A percentile compares a stretch with the other conserved stretches of the same genome.
These are phyloP conservation scores for Oryza nivara DNA, from an alignment of 176 grass and related monocot genomes.

Conservation along the genomic window DNA sequence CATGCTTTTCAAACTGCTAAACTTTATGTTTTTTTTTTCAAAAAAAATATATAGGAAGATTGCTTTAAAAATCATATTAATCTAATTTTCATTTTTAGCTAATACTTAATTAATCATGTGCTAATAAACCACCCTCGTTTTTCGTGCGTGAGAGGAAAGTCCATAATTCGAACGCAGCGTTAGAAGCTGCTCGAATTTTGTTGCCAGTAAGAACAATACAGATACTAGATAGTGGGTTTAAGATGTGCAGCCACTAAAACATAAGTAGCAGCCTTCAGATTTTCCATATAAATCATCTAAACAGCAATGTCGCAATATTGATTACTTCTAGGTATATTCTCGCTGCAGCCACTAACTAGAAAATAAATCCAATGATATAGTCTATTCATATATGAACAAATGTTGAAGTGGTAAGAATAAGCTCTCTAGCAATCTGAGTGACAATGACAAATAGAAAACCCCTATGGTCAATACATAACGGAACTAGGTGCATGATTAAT, in stretches of 20 bases:
- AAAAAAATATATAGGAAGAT: too few species aligned
- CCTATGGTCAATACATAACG: neutral
- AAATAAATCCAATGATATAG: neutral
- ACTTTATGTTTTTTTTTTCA: too few species aligned
- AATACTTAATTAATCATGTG: too few species aligned
- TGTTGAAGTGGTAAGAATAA: neutral
- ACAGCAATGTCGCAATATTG: neutral
- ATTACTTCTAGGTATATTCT: neutral
- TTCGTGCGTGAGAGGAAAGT: too few species aligned
- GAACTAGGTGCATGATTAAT: conserved; percentile 12
- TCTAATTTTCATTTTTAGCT: too few species aligned
- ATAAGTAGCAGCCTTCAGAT: neutral
- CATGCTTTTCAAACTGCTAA: too few species aligned
- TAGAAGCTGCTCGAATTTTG: neutral
- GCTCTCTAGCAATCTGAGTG: neutral
- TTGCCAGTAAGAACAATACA: neutral
- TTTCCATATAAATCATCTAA: neutral
- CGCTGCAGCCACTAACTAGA: neutral
- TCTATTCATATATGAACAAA: neutral
- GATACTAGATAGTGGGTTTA: neutral
- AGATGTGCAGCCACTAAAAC: neutral
- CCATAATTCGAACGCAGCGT: too few species aligned
- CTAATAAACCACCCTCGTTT: too few species aligned
- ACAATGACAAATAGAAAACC: neutral
- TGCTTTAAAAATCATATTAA: too few species aligned